Percentiles rank a stretch among this genome's conserved stretches.
phyloP scores from a whole-genome alignment of 2,329 filamentous ascomycete genomes.

The Penicillium sp. region DNA sequence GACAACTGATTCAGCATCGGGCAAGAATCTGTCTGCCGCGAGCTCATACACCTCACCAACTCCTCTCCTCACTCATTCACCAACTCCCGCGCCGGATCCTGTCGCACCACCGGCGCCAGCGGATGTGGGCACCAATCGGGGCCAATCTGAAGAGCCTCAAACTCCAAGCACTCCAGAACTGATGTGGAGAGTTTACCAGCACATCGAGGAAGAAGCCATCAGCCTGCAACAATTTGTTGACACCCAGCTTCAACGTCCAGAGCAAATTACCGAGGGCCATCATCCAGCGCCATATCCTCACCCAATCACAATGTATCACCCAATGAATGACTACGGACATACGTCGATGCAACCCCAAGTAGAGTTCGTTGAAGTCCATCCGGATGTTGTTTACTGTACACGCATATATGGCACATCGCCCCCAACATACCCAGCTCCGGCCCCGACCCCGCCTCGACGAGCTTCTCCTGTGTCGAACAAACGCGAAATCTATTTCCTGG shows the following conservation, averaged over 20 bases:
- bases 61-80: not conserved
- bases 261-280: not conserved
- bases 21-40: not conserved
- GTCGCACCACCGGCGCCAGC: not conserved
- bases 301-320: not conserved
- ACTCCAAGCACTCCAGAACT: not conserved
- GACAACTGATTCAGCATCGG: not conserved
- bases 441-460: not conserved
- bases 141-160: not conserved
- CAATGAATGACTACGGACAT: not conserved
- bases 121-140: not conserved
- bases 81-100: not conserved
- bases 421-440: not conserved
- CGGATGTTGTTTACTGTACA: not conserved
- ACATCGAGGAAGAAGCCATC: not conserved
- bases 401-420: not conserved
- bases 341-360: not conserved
- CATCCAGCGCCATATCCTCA: not conserved
- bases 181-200: not conserved
- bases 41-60: not conserved
- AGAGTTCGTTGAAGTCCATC: not conserved
- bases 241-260: not conserved
- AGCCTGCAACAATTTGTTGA: not conserved
- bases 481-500: conserved; percentile 15
- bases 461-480: conserved; percentile 6